A percentile compares a stretch with the other conserved stretches of the same genome.
Conservation (phyloP, 2,329 filamentous ascomycete genomes). For the Cladosporium sp. region DNA sequence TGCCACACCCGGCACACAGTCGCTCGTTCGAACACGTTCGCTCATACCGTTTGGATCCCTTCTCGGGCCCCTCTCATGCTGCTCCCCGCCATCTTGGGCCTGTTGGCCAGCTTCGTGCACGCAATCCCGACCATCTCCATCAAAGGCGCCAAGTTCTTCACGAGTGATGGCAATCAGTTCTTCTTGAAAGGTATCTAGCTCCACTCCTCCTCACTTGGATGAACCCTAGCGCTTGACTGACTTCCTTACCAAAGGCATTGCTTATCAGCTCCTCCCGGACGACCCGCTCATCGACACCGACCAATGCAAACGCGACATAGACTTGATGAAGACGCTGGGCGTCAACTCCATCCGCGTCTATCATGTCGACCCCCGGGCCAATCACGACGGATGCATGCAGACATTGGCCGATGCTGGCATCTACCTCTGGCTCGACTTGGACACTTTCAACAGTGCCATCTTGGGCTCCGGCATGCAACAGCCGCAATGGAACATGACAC, state of each 20-base stretch:
- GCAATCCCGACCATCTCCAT: slow-evolving; percentile 53
- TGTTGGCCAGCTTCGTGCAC: slow-evolving; percentile 21
- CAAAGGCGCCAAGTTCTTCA: slow-evolving; percentile 81
- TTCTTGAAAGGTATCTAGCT: slow-evolving; percentile 68
- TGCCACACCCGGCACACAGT: not conserved
- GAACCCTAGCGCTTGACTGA: not conserved
- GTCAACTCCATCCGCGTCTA: slow-evolving; percentile 85
- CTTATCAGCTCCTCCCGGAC: slow-evolving; percentile 51
- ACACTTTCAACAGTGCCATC: slow-evolving; percentile 68
- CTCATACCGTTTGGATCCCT: no score
- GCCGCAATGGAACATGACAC: slow-evolving; percentile 68
- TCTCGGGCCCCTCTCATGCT: not conserved
- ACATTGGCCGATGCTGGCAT: slow-evolving; percentile 76
- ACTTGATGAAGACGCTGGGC: slow-evolving; percentile 73
- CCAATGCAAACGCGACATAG: slow-evolving; percentile 72
- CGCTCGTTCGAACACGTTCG: not conserved
- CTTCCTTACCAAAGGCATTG: slow-evolving; percentile 44
- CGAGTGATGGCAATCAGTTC: slow-evolving; percentile 73
- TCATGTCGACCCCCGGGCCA: slow-evolving; percentile 65
- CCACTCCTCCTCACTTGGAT: not conserved
- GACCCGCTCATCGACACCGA: slow-evolving; percentile 73
- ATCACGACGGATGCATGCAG: slow-evolving; percentile 78
- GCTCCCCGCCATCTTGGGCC: not conserved
- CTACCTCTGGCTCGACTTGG: slow-evolving; percentile 79
- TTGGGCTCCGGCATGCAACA: slow-evolving; percentile 30